Base-by-base conservation (phyloP, 2,329 filamentous ascomycete genomes). In the Alternaria sp. region DNA sequence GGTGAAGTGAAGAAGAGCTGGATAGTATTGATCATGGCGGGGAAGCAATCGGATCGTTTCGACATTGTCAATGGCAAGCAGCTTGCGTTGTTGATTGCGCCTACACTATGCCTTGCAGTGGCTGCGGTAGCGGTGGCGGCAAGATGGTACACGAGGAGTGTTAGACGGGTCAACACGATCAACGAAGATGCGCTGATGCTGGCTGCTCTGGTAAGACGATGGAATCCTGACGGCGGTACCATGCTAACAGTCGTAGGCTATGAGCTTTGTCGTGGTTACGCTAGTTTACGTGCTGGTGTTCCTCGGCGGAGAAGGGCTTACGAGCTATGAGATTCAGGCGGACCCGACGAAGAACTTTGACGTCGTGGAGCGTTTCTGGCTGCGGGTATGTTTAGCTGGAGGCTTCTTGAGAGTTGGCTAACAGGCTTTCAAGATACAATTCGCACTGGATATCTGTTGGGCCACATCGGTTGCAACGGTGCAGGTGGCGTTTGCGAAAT, bases 361-460 rank as follows among this genome's bases (percentile, higher is more conserved):
- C 5, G 26, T 58, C 15, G 61, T 66, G 15, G 17, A 62, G 26
- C 57, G 62, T n/a, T 66, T 46, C n/a, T 67, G 67, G 67, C 28
- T 68, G 25, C 45, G 62, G 36, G 61, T 67, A 63, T 28, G 61
- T 61, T 8, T 25, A 17, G 44, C 10, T 19, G 15, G 13, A 10
- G 19, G 13, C 7, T 13, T 15, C 9, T 52, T 9, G 6, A 13
- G n/a, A 10, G 10, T 40, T n/a, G 26, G 49, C 63, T 67, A 52
- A 67, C 40, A 19, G 11, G 19, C 3, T 9, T 23, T 8, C 40
- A 57, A 71, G 67, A 66, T 67, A 23, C 67, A 71, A 62, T 69
- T 71, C 45, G 64, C 67, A 28, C 58, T 71, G 52, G 67, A 71
- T 28, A 64, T 66, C 19, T 71, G 67, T 60, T 71, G 69, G 69